These are phyloP conservation scores for Alternaria sp. DNA, from an alignment of 2,329 filamentous ascomycete species.

Conservation along the genomic window DNA sequence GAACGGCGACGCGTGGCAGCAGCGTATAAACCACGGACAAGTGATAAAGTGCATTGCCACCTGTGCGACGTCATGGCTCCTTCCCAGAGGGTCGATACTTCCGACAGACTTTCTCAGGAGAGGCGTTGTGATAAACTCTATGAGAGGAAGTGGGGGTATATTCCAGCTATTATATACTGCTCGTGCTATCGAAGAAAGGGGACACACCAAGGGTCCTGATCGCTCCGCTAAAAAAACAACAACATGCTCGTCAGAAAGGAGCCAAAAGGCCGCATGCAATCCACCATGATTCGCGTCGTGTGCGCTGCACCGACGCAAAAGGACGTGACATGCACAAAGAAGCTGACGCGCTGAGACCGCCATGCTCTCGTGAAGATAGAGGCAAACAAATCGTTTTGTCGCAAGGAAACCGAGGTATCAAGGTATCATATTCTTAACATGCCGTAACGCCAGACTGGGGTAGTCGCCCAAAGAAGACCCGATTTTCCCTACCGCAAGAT, in stretches of 20 bases:
- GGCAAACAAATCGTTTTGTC: constrained; percentile 5
- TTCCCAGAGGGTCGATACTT: not conserved
- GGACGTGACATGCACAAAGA: not conserved
- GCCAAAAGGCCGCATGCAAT: constrained; percentile 5
- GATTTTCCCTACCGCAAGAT: constrained; percentile 12
- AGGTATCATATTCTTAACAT: constrained; percentile 21
- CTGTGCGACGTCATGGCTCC: not conserved
- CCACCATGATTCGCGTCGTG: not conserved
- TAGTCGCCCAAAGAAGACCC: constrained; percentile 12
- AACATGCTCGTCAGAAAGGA: constrained; percentile 10
- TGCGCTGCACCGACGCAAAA: not conserved
- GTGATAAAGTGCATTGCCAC: not conserved
- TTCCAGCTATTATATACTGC: constrained; percentile 31
- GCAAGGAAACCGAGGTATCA: constrained; percentile 18
- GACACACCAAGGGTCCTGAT: constrained; percentile 6
- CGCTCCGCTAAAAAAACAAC: constrained; percentile 19
- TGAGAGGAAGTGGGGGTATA: constrained; percentile 19
- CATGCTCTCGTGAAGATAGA: not conserved
- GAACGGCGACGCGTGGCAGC: constrained; percentile 28
- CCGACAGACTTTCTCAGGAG: not conserved
- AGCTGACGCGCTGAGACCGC: constrained; percentile 1
- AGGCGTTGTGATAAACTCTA: not conserved
- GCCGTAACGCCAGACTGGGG: constrained; percentile 16
- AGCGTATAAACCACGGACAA: constrained; percentile 13
- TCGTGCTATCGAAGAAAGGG: constrained; percentile 10